A percentile compares a stretch with the other conserved stretches of the same genome.
Conservation (phyloP, 2,329 filamentous ascomycete genomes). For the Xylaria hypoxylon region DNA sequence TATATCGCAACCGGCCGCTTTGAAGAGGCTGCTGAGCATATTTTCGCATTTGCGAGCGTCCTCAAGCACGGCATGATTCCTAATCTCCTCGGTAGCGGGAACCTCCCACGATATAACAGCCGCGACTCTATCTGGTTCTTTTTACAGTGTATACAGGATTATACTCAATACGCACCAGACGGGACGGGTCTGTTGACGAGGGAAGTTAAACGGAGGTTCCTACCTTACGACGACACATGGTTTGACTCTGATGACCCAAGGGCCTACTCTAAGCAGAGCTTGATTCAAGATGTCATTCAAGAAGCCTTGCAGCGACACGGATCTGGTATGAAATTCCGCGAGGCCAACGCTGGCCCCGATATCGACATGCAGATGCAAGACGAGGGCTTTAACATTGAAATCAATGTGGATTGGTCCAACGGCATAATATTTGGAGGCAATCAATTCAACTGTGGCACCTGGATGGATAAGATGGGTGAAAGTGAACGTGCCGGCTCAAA, state of each 20-base stretch:
- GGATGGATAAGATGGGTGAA: slow-evolving; percentile 99
- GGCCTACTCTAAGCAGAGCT: slow-evolving; percentile 86
- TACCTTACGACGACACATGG: slow-evolving; percentile 96
- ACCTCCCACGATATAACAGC: slow-evolving; percentile 91
- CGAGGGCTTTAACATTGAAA: slow-evolving; percentile 91
- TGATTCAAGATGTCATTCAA: slow-evolving; percentile 89
- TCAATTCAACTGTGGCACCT: slow-evolving; percentile 95
- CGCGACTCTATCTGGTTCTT: slow-evolving; percentile 99
- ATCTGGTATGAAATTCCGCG: slow-evolving; percentile 87
- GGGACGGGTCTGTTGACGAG: slow-evolving; percentile 79
- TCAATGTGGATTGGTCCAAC: slow-evolving; percentile 89
- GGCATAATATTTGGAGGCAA: slow-evolving; percentile 95
- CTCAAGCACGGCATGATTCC: slow-evolving; percentile 99
- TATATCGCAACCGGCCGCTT: slow-evolving; percentile 90
- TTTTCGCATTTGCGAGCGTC: slow-evolving; percentile 93
- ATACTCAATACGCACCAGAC: slow-evolving; percentile 81
- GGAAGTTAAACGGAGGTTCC: slow-evolving; percentile 83
- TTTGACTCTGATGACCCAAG: slow-evolving; percentile 83
- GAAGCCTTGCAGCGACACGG: slow-evolving; percentile 94
- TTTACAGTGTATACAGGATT: slow-evolving; percentile 95
- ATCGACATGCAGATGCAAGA: slow-evolving; percentile 94
- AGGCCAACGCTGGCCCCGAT: slow-evolving; percentile 89
- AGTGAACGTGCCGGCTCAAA: slow-evolving; percentile 90
- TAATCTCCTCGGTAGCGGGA: slow-evolving; percentile 88
- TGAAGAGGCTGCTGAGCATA: slow-evolving; percentile 91